Base-by-base conservation (phyloP, 2,329 filamentous ascomycete genomes). In the Eutypa lata region DNA sequence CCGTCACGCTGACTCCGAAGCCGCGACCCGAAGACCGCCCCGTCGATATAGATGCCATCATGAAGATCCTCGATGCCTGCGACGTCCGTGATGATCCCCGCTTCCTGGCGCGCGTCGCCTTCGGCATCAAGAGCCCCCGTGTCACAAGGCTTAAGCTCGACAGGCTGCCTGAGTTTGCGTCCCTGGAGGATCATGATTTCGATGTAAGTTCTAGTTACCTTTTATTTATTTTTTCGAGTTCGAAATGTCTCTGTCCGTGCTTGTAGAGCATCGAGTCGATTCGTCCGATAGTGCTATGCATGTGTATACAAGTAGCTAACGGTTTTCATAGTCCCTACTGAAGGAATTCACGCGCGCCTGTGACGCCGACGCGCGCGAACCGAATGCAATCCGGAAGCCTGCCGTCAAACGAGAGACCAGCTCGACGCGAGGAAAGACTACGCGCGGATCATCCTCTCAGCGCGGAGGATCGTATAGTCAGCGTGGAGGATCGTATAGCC, bases 61-160 rank as follows among this genome's bases (percentile, higher is more conserved):
- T 65, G 7, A 64, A 60, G 1, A 67, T 86, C 0, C 65, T 86
- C 1, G 55, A 64, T 0, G 70, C 65, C 0, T 76, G 78, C 13
- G 58, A 67, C 1, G 73, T 77, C 1, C 71, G 80, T 2, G 79
- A 87, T 46, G 83, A 87, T 61, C 73, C 83, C 2, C 67, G 83
- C 13, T 80, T 84, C 57, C 68, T 87, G 26, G 81, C 84, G 0
- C 73, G 79, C 19, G 68, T 87, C 3, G 83, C 82, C 0, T 87
- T 86, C 62, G 84, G 84, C 0, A 86, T 87, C 61, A 73, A 71
- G 44, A 86, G 81, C 57, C 84, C 83, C 0, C 68, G 82, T 1
- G 73, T 83, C 1, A 73, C 67, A 5, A 65, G 70, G 37, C 62
- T 82, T 49, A 80, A 76, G 61, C 57, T 86, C 31, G 69, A 74